A percentile compares a stretch with the other conserved stretches of the same genome.
These are phyloP conservation scores for Cadophora malorum DNA, from an alignment of 2,329 filamentous ascomycete species.

Conservation along the genomic window DNA sequence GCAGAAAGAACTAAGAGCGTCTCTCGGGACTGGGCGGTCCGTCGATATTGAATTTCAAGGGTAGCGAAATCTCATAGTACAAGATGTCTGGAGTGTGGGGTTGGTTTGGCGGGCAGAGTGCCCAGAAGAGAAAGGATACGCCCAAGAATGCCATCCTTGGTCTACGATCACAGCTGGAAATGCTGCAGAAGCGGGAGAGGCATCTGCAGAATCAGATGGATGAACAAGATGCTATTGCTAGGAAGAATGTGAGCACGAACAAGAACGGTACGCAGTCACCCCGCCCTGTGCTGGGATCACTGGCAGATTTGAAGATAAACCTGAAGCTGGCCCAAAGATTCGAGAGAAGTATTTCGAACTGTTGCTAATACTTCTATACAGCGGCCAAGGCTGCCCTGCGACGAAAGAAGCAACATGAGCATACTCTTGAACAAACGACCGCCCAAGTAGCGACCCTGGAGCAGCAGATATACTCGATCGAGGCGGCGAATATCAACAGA, in stretches of 20 bases:
- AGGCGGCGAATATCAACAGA: conserved; percentile 98
- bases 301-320: conserved; percentile 5
- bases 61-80: conserved; percentile 31
- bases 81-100: conserved; percentile 75
- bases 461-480: conserved; percentile 94
- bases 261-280: conserved; percentile 75
- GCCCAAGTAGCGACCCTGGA: conserved; percentile 92
- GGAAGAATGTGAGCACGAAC: conserved; percentile 87
- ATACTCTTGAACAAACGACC: conserved; percentile 87
- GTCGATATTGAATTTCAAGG: conserved; percentile 23
- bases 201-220: conserved; percentile 92
- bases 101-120: conserved; percentile 88
- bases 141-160: conserved; percentile 96
- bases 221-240: conserved; percentile 86
- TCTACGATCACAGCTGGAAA: conserved; percentile 88
- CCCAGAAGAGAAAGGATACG: conserved; percentile 87
- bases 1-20: conserved; percentile 14
- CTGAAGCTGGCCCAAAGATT: conserved; percentile 1
- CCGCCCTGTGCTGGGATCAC: neutral
- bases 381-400: conserved; percentile 88
- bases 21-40: conserved; percentile 26
- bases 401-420: conserved; percentile 94
- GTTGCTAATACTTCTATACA: conserved; percentile 49
- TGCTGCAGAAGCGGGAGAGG: conserved; percentile 95
- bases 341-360: neutral